These are phyloP conservation scores for Elsinoe necatrix DNA, from an alignment of 2,329 filamentous ascomycete species.

Conservation along the genomic window DNA sequence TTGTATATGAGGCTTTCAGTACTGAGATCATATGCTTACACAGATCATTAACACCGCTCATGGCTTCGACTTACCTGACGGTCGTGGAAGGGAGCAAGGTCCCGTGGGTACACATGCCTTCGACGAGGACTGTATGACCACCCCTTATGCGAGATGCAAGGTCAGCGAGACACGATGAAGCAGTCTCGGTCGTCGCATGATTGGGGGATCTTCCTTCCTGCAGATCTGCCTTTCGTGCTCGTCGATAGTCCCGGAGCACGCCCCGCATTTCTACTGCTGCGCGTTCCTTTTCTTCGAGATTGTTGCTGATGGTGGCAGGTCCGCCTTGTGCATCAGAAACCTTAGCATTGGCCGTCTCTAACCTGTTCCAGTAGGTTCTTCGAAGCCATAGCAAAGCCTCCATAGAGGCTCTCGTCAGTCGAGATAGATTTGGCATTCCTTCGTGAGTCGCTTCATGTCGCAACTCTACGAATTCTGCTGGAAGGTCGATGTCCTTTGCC, in stretches of 20 bases:
- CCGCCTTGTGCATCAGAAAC: not conserved
- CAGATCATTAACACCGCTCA: constrained; percentile 12
- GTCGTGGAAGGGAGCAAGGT: not conserved
- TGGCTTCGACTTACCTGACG: constrained; percentile 4
- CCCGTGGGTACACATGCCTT: constrained; percentile 16
- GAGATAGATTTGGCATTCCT: constrained; percentile 66
- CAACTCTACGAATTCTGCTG: constrained; percentile 76
- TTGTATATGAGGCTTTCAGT: too few species aligned
- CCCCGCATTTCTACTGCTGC: not conserved
- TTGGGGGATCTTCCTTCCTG: not conserved
- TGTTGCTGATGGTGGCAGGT: not conserved
- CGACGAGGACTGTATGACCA: not conserved
- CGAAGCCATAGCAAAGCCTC: constrained; percentile 78
- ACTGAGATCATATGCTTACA: not conserved
- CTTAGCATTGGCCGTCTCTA: constrained; percentile 30
- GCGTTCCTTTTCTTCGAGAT: not conserved
- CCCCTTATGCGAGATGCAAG: not conserved
- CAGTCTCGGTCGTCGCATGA: not conserved
- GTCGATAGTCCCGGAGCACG: not conserved
- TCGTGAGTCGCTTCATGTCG: constrained; percentile 87
- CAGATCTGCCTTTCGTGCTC: not conserved
- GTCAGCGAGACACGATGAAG: not conserved
- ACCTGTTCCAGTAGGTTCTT: constrained; percentile 70
- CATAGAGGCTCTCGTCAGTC: constrained; percentile 60
- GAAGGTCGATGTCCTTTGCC: constrained; percentile 59